phyloP scores from a whole-genome alignment of 139 green algal species.

The Haematococcus sp. region DNA sequence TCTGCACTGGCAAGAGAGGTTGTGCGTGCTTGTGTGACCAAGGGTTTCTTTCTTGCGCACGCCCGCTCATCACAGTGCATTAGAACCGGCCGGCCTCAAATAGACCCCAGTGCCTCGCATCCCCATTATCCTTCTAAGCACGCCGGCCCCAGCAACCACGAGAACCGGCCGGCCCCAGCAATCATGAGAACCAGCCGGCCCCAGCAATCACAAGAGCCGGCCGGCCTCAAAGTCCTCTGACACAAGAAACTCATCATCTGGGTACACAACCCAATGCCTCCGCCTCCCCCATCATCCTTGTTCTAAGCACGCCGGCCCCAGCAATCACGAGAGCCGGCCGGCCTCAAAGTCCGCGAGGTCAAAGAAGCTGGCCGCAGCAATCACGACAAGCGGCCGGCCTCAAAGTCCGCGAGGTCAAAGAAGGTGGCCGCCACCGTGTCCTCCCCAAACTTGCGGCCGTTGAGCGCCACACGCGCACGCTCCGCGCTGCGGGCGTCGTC shows the following conservation, averaged over 20 bases:
- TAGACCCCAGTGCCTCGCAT: no score
- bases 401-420: constrained; percentile 19
- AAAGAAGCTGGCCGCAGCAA: constrained; percentile 34
- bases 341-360: constrained; percentile 4
- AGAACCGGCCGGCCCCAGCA: not conserved
- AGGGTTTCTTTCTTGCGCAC: no score
- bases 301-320: no score
- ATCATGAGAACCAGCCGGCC: constrained; percentile 1
- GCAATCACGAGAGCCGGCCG: not conserved
- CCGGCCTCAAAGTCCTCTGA: not conserved
- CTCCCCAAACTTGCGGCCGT: constrained; percentile 55
- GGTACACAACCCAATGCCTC: no score
- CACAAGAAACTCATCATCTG: no score
- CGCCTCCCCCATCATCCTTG: no score
- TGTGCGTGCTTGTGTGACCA: no score
- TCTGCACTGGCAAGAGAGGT: no score
- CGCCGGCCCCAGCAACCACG: no score
- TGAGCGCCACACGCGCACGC: constrained; percentile 42
- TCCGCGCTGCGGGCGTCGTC: constrained; percentile 18
- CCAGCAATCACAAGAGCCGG: not conserved
- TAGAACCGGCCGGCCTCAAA: no score
- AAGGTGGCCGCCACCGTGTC: constrained; percentile 37
- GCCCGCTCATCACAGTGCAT: no score
- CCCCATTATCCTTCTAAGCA: no score
- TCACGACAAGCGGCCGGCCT: not conserved